Evolutionary conservation across 148 eudicot genomes (phyloP).

Genomic region (Amaranthus cruentus): DNA sequence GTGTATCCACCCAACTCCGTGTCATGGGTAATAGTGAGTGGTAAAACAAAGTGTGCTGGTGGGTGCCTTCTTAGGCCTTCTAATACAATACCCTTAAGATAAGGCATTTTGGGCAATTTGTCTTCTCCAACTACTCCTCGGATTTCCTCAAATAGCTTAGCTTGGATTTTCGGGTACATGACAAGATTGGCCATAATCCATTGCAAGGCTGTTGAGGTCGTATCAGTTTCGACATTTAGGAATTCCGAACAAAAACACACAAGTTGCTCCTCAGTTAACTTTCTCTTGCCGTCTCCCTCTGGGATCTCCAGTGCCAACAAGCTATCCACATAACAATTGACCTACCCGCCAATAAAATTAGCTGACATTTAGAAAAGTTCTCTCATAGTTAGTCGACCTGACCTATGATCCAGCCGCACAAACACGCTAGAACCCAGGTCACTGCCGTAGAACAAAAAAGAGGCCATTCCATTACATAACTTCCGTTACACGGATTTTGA

Average conservation of each 20-base stretch:
- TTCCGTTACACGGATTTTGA: no score
- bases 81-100: constrained; percentile 3
- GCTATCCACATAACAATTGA: constrained; percentile 60
- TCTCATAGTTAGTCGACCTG: no score
- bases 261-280: constrained; percentile 3
- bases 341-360: background rate
- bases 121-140: background rate
- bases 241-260: background rate
- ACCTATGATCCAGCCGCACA: no score
- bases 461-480: no score
- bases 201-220: background rate
- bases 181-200: constrained; percentile 2
- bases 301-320: constrained; percentile 42
- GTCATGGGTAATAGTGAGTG: background rate
- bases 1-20: background rate
- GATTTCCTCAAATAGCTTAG: background rate
- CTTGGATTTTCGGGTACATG: background rate
- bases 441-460: no score
- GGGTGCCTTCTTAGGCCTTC: background rate
- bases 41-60: background rate
- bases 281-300: constrained; percentile 23
- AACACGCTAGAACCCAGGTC: no score
- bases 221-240: background rate
- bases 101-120: background rate
- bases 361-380: no score